Evolutionary conservation across 352 stramenopile species (phyloP), one percentile per base, ranked within the genome.

Genomic region (Phytophthora hybrid): DNA sequence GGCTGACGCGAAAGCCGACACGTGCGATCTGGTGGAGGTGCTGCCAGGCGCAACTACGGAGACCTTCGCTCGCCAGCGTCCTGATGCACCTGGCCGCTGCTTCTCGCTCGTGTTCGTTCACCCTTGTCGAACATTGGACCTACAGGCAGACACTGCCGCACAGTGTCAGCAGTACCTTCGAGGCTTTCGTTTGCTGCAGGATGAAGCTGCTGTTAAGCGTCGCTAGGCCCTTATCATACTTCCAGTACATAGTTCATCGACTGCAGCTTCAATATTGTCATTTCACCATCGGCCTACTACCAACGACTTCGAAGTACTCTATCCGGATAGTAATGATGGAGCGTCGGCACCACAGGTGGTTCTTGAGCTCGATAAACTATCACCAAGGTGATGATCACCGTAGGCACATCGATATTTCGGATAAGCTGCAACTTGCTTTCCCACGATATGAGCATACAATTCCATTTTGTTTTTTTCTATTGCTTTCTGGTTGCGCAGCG

Each of bases 51-150:
- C 80, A 18, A 82, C 63, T 7, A 91, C 80, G 13, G 83, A 91
- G 21, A 78, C 67, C 2, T 90, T 92, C 51, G 60, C 77, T 51
- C 76, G 75, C 21, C 74, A 84, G 31, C 74, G 58, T 34, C 76
- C 74, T 39, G 77, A 87, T 31, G 59, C 62, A 34, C 70, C 71
- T n/a, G 37, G 59, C 5, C 74, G 79, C 21, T 94, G 85, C 66
- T 76, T 93, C 67, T 93, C 85, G 59, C 84, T 94, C 18, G 84
- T 93, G 51, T 89, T 91, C 37, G 81, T 89, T 31, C 80, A 89
- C 51, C 87, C 87, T 46, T 92, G 82, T 49, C 87, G 87, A 31
- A 92, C 87, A 55, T 69, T 94, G 19, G 87, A 93, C 62, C 49
- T 94, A 4, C 76, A 92, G 54, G 60, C 84, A 14, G 87, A 92